phyloP scores from a whole-genome alignment of 108 stramenopile species.

The Parmales sp. region DNA sequence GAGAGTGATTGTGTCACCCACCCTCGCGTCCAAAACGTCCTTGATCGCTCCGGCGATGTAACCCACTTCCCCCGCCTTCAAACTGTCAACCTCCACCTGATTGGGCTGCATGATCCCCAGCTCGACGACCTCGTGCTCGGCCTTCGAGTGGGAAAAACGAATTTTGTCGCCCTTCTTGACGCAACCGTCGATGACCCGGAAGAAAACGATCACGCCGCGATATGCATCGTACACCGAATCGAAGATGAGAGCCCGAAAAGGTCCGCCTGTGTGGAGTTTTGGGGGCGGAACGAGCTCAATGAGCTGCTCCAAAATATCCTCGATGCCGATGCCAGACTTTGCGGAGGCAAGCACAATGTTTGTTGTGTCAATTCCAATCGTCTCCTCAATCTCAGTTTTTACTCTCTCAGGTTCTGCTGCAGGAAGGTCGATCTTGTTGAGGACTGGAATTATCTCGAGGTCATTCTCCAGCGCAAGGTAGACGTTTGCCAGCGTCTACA shows the following conservation, averaged over 20 bases:
- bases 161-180: slow-evolving; percentile 69
- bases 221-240: slow-evolving; percentile 93
- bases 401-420: slow-evolving; percentile 94
- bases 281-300: slow-evolving; percentile 81
- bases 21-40: slow-evolving; percentile 85
- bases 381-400: slow-evolving; percentile 79
- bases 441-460: slow-evolving; percentile 92
- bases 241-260: slow-evolving; percentile 86
- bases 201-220: slow-evolving; percentile 87
- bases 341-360: slow-evolving; percentile 60
- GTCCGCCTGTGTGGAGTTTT: slow-evolving; percentile 38
- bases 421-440: slow-evolving; percentile 97
- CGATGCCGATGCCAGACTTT: slow-evolving; percentile 84
- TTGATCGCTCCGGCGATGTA: slow-evolving; percentile 85
- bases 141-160: slow-evolving; percentile 51
- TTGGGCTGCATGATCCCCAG: slow-evolving; percentile 84
- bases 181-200: slow-evolving; percentile 87
- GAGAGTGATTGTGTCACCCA: slow-evolving; percentile 87
- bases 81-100: slow-evolving; percentile 56
- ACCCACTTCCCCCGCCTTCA: slow-evolving; percentile 84
- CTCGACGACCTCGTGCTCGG: slow-evolving; percentile 82
- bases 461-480: slow-evolving; percentile 92
- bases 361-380: slow-evolving; percentile 58
- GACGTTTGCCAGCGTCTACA: slow-evolving; percentile 88
- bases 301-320: slow-evolving; percentile 86